A percentile compares a stretch with the other conserved stretches of the same genome.
These are phyloP conservation scores for Emergomyces orientalis DNA, from an alignment of 2,329 filamentous ascomycete genomes.

Conservation along the genomic window DNA sequence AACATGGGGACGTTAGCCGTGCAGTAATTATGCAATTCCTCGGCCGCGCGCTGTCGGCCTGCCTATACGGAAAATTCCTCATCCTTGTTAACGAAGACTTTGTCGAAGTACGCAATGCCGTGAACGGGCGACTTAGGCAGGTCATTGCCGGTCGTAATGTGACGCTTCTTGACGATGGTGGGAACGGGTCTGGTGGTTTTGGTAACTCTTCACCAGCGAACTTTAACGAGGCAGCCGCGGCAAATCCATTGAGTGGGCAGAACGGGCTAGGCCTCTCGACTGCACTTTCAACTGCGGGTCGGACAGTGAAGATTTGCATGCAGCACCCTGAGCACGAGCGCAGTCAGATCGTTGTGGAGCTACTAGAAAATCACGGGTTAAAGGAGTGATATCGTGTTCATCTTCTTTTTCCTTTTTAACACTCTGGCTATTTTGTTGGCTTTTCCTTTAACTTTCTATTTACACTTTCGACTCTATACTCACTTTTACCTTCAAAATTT, in stretches of 20 bases:
- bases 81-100: slow-evolving; percentile 93
- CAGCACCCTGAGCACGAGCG: slow-evolving; percentile 80
- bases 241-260: slow-evolving; percentile 22
- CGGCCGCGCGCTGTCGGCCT: slow-evolving; percentile 78
- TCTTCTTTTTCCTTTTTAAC: neutral
- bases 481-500: neutral
- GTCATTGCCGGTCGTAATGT: slow-evolving; percentile 90
- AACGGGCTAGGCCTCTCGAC: slow-evolving; percentile 29
- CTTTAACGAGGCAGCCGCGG: slow-evolving; percentile 17
- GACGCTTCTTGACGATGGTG: slow-evolving; percentile 77
- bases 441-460: neutral
- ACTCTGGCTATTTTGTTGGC: neutral
- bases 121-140: slow-evolving; percentile 86
- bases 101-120: slow-evolving; percentile 91
- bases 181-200: slow-evolving; percentile 33
- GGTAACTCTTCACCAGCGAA: slow-evolving; percentile 21
- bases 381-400: slow-evolving; percentile 34
- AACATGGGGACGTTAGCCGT: slow-evolving; percentile 89
- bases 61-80: slow-evolving; percentile 84
- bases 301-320: slow-evolving; percentile 90
- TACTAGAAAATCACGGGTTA: slow-evolving; percentile 85
- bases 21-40: slow-evolving; percentile 98
- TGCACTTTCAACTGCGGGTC: slow-evolving; percentile 35
- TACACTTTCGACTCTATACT: neutral
- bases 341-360: slow-evolving; percentile 80